Base-by-base conservation (phyloP, 441 rosid genomes). In the Gossypium davidsonii region DNA sequence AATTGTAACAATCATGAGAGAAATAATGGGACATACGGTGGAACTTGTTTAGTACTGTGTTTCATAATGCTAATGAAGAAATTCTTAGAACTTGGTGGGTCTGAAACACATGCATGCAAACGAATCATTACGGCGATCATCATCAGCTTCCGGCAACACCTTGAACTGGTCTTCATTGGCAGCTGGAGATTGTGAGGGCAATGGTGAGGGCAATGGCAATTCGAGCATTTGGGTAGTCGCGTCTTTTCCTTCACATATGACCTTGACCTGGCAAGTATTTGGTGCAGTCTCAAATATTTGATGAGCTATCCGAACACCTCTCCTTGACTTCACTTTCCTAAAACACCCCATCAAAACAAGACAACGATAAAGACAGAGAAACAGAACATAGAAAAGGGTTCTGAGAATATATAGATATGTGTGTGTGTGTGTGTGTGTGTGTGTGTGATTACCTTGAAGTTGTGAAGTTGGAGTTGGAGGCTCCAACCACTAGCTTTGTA, bases 401-500 rank as follows among this genome's bases (percentile, higher is more conserved):
- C 37, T 20, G 7, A 18, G 0, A 18, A 55, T 1, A 49, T 49
- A 44, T 28, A 28, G 31, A 3, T 3, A 1, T 28, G 31, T 28
- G 31, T 26, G 4, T 26, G 28, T 25, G 49, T 12, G 39, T 0
- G 28, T 3, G 5, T 28, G 31, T 28, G 31, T 26, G 4, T 26
- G 28, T 25, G 49, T 12, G 39, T 0, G 28, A 7, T 39, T 82
- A 90, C 97, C 91, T 87, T 44, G 84, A 73, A 77, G 64, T 11
- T 12, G 21, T 20, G 26, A 18, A 53, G 11, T 8, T 84, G 65
- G 95, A 82, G 74, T 87, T 89, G 80, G 68, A 68, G 73, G 88
- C 83, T 78, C 98, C 96, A 75, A 94, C 81, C 69, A 90, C 95
- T 12, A 94, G 85, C 88, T 83, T 94, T 74, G 53, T 90, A 37